Evolutionary conservation across 1,284 basidiomycete species (phyloP).

Genomic region (Marasmius tenuissimus): DNA sequence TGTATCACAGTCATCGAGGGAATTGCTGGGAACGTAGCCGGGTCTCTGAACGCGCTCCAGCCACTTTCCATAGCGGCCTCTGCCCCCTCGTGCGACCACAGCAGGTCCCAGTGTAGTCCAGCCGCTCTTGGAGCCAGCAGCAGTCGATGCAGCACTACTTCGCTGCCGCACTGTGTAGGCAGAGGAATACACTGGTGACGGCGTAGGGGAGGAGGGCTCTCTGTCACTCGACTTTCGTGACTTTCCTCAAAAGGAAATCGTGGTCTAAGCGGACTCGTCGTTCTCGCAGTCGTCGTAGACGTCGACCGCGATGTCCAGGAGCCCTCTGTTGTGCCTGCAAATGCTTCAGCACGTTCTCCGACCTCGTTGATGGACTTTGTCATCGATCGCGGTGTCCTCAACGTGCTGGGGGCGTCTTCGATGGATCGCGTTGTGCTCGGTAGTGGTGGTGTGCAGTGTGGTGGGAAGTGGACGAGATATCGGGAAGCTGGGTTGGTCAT

Average conservation of each 20-base stretch:
- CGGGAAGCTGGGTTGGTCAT: too few relatives aligned
- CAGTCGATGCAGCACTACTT: background rate
- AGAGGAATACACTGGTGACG: background rate
- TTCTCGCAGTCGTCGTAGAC: too few relatives aligned
- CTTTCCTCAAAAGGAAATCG: background rate
- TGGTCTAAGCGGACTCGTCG: background rate
- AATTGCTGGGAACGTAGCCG: constrained; percentile 10
- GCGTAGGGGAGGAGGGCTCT: background rate
- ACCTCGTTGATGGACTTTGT: too few relatives aligned
- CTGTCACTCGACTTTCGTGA: background rate
- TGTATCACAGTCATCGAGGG: constrained; percentile 12
- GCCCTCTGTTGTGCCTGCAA: too few relatives aligned
- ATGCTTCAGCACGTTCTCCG: too few relatives aligned
- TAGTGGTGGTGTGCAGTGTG: too few relatives aligned
- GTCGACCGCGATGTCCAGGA: too few relatives aligned
- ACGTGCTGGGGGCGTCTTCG: too few relatives aligned
- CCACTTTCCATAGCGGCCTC: background rate
- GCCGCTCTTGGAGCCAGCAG: background rate
- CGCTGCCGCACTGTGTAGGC: background rate
- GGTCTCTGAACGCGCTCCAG: background rate
- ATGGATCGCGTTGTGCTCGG: too few relatives aligned
- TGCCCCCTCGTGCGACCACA: background rate
- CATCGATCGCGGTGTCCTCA: too few relatives aligned
- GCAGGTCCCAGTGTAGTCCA: background rate
- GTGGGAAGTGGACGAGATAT: too few relatives aligned